Evolutionary conservation across 2,329 filamentous ascomycete genomes (phyloP), one percentile per base, ranked within the genome.

Genomic region (Calonectria ilicicola): DNA sequence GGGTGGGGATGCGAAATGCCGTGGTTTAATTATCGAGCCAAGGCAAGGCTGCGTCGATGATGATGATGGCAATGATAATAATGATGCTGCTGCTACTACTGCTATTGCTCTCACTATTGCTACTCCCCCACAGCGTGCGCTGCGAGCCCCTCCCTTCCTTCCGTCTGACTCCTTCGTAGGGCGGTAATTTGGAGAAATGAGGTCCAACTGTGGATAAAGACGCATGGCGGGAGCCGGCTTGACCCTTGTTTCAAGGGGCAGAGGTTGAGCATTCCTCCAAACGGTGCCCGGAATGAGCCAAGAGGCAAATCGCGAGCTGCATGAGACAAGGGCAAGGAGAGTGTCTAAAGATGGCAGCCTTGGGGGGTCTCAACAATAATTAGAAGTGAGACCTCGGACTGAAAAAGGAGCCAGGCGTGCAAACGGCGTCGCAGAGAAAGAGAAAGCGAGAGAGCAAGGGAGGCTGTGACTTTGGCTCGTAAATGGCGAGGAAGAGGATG

Each of bases 231-330:
- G 67, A 70, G 65, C 67, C 21, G 19, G 49, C 47, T 32, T 65
- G 26, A 70, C 65, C 60, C 67, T 49, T 70, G 60, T 35, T 65
- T 29, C n/a, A 58, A 70, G 51, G 46, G 64, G 64, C 6, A 12
- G 58, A 42, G 23, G 58, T 17, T 23, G 35, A 38, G 40, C 68
- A 70, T 70, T 70, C 68, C 67, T 51, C 29, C 5, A 19, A 40
- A 35, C 23, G 62, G 68, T 42, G 53, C 26, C 46, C 47, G 63
- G 64, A 70, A 66, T 70, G 68, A 21, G 62, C 44, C n/a, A 60
- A 44, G 26, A 62, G 58, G 42, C 27, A 70, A 58, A 38, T 58
- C 51, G 67, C 60, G 67, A 68, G 66, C 35, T 21, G n/a, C 35
- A 26, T 62, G 51, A 58, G 51, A 58, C 51, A 58, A 21, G 15